Base-by-base conservation (phyloP, 2,329 filamentous ascomycete genomes). In the Epichloe gansuensis region DNA sequence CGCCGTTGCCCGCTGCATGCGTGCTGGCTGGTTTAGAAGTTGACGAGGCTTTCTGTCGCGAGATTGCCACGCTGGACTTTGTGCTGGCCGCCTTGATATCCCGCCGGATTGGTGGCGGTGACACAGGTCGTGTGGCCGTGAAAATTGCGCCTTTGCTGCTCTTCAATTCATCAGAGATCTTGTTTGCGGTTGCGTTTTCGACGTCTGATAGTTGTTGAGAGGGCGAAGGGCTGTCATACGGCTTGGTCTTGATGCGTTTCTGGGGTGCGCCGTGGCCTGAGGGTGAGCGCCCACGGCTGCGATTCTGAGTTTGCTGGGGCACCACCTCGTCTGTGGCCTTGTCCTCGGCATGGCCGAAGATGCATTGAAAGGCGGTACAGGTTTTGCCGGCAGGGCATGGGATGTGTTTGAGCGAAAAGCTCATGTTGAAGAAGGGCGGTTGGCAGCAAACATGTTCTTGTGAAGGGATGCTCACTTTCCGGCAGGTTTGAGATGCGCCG, bases 351-450 rank as follows among this genome's bases (percentile, higher is more conserved):
- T 76, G 73, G 31, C 71, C 71, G 57, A 77, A 77, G 40, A 77
- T 68, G 57, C 74, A 77, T 54, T 71, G 66, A 57, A 74, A 75
- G 15, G 74, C 73, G 8, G 68, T 73, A 58, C 74, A 77, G 2
- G 54, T 64, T 46, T 69, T 65, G 49, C 74, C 74, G 21, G 72
- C 73, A 5, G 74, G 74, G 56, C 74, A 77, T 9, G 73, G 72
- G 47, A 77, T 71, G 53, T 69, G 70, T 58, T 75, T 76, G 55
- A 77, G 71, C 46, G 62, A 59, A 53, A 71, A 54, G 53, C 67
- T 68, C 68, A 70, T 70, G 42, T n/a, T 53, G 50, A 21, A 3
- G 23, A 39, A 49, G 21, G 36, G 17, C 8, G 27, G 21, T 13
- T 17, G 21, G 35, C 13, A 42, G 44, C 38, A 48, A 36, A 17